These are phyloP conservation scores for Tetrapisispora taiwanensis DNA, from an alignment of 805 yeast species.

Conservation along the genomic window DNA sequence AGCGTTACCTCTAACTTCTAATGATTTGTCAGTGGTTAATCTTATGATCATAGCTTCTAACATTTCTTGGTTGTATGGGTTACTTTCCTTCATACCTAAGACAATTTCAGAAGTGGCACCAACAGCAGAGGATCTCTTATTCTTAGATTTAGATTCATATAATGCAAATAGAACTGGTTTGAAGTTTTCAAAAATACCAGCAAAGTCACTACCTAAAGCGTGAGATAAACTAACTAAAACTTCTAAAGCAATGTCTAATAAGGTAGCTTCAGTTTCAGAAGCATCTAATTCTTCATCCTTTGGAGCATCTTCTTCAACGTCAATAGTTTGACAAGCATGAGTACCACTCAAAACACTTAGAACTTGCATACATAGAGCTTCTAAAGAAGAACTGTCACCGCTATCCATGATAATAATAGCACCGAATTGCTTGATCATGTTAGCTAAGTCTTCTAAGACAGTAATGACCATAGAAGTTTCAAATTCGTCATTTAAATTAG, in stretches of 20 bases:
- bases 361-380: conserved; percentile 58
- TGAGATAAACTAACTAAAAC: conserved; percentile 67
- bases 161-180: conserved; percentile 51
- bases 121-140: conserved; percentile 71
- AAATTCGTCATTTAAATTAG: conserved; percentile 63
- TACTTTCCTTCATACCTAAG: conserved; percentile 53
- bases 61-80: conserved; percentile 62
- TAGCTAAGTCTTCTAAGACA: conserved; percentile 63
- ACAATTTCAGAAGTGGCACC: conserved; percentile 90
- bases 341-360: conserved; percentile 67
- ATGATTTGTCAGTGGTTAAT: conserved; percentile 62
- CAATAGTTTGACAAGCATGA: conserved; percentile 75
- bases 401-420: conserved; percentile 53
- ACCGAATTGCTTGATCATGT: conserved; percentile 61
- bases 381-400: conserved; percentile 49
- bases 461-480: conserved; percentile 75
- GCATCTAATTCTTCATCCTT: conserved; percentile 48
- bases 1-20: conserved; percentile 88
- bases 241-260: conserved; percentile 79
- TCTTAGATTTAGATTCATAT: conserved; percentile 51
- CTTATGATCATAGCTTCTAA: conserved; percentile 59
- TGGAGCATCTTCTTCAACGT: conserved; percentile 52
- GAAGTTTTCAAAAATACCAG: conserved; percentile 60
- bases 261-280: conserved; percentile 52
- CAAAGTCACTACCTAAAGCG: conserved; percentile 73